Evolutionary conservation across 2,329 filamentous ascomycete genomes (phyloP).

Genomic region (Clonostachys rosea): DNA sequence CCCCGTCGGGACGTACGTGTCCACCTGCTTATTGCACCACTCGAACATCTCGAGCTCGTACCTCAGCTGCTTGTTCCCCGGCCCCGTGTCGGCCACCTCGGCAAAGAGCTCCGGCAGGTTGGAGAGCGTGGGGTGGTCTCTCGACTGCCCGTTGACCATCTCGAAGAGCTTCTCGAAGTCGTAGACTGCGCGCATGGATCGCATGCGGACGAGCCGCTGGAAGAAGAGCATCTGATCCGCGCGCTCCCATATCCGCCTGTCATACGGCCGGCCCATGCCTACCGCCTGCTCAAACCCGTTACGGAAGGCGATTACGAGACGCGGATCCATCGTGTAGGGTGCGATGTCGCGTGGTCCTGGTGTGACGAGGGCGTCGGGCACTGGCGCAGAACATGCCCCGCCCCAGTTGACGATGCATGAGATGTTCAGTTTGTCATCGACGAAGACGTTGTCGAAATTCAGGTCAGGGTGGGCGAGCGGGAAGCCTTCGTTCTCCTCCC

Average conservation of each 20-base stretch:
- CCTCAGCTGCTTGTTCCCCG: background rate
- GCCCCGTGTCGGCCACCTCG: background rate
- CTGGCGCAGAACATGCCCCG: conserved; percentile 8
- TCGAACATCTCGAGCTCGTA: background rate
- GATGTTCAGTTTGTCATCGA: conserved; percentile 14
- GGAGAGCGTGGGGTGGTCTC: no score
- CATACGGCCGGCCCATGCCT: background rate
- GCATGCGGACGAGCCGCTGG: conserved; percentile 3
- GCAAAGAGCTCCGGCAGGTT: no score
- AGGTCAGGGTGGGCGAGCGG: conserved; percentile 14
- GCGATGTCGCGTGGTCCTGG: background rate
- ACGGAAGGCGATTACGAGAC: no score
- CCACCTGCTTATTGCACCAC: no score
- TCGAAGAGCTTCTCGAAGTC: no score
- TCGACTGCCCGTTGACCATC: no score
- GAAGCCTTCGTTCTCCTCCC: background rate
- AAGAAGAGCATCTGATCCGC: conserved; percentile 2
- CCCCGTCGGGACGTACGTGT: no score
- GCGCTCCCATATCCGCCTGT: background rate
- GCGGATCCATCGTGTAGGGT: no score
- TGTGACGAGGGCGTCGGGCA: conserved; percentile 5
- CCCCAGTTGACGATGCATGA: conserved; percentile 16
- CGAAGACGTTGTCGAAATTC: conserved; percentile 14
- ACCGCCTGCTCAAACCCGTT: no score
- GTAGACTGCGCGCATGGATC: background rate